Conservation (phyloP, 768 basidiomycete species). For the Phlebiopsis gigantea region DNA sequence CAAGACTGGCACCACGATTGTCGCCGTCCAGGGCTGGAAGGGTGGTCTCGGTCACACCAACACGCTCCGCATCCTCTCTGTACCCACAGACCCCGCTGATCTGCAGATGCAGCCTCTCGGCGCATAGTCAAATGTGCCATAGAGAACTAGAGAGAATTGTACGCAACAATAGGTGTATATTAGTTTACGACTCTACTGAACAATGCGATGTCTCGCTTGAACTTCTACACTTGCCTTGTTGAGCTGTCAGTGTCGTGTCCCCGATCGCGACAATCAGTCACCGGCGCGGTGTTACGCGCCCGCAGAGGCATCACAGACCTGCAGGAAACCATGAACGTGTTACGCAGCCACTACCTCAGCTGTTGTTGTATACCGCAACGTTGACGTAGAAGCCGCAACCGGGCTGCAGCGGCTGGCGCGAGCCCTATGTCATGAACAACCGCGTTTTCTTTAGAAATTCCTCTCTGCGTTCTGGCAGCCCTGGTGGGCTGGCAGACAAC, state of each 20-base stretch:
- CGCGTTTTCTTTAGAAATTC: neutral
- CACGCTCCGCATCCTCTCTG: constrained; percentile 78
- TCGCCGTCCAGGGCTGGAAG: constrained; percentile 99
- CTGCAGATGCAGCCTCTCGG: constrained; percentile 65
- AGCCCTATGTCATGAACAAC: neutral
- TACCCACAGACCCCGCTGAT: constrained; percentile 78
- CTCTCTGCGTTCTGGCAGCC: neutral
- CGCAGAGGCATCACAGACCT: neutral
- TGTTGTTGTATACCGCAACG: neutral
- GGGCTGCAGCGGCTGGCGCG: neutral
- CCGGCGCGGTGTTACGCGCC: neutral
- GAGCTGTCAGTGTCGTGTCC: neutral
- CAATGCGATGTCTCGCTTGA: neutral
- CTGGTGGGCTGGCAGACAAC: neutral
- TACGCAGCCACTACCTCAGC: neutral
- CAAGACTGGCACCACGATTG: constrained; percentile 80
- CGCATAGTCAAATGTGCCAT: constrained; percentile 2
- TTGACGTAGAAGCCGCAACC: neutral
- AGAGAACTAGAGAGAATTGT: constrained; percentile 2
- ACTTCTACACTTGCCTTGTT: neutral
- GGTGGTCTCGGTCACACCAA: constrained; percentile 96
- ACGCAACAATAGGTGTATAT: neutral
- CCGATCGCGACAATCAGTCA: neutral
- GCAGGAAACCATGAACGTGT: neutral
- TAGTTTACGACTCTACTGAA: neutral